Conservation (phyloP, 2,329 filamentous ascomycete species). For the Mycogone perniciosa region DNA sequence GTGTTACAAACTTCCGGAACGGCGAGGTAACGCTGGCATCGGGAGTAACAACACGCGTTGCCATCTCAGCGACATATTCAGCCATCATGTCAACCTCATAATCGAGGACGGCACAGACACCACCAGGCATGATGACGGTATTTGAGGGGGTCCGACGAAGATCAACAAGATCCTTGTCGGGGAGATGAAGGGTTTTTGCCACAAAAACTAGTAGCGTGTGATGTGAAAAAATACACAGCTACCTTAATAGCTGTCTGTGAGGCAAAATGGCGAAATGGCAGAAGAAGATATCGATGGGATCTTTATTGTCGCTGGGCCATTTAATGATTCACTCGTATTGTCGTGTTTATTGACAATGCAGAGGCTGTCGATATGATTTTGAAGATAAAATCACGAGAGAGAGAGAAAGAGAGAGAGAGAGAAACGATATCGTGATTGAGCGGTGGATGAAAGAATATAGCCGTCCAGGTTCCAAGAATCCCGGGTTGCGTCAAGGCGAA, state of each 20-base stretch:
- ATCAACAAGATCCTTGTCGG: constrained; percentile 36
- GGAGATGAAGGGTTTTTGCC: constrained; percentile 13
- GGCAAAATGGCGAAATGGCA: constrained; percentile 12
- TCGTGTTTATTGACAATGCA: constrained; percentile 17
- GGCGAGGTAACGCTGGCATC: constrained; percentile 54
- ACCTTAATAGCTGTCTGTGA: constrained; percentile 1
- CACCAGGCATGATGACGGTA: constrained; percentile 59
- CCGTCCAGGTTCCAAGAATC: constrained; percentile 7
- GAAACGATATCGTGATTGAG: constrained; percentile 13
- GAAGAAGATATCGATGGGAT: constrained; percentile 10
- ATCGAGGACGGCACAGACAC: constrained; percentile 88
- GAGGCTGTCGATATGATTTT: constrained; percentile 1
- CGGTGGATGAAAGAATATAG: constrained; percentile 8
- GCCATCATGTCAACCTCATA: constrained; percentile 97
- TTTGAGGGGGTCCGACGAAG: constrained; percentile 31
- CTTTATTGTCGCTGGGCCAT: constrained; percentile 29
- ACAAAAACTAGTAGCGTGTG: constrained; percentile 14
- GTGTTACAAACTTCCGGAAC: constrained; percentile 86
- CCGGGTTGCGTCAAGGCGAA: constrained; percentile 5
- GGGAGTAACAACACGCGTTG: constrained; percentile 53
- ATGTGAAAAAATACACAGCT: constrained; percentile 6
- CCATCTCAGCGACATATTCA: constrained; percentile 89
- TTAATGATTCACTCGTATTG: constrained; percentile 21
- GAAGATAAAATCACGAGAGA: constrained; percentile 2
- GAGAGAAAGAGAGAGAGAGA: neutral